A percentile compares a stretch with the other conserved stretches of the same genome.
These are phyloP conservation scores for Vinca minor DNA, from an alignment of 257 asterid species.

Conservation along the genomic window DNA sequence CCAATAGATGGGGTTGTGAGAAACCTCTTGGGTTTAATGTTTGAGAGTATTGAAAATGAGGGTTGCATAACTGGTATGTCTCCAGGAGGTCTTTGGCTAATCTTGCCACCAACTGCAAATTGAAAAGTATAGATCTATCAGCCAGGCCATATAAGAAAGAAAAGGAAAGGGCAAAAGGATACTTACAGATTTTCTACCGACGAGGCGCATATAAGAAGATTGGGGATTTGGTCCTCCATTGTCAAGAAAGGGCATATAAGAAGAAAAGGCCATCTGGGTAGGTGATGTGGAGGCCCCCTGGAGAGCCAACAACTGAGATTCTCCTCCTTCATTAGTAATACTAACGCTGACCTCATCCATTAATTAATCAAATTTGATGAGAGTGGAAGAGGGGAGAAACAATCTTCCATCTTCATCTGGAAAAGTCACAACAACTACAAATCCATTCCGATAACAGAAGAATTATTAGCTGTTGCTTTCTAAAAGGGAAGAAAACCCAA, in stretches of 20 bases:
- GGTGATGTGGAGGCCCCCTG: slow-evolving; percentile 38
- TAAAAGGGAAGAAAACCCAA: neutral
- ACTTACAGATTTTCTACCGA: slow-evolving; percentile 81
- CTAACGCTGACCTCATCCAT: slow-evolving; percentile 55
- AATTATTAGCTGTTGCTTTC: too few species aligned
- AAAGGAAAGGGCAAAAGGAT: neutral
- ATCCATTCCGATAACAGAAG: too few species aligned
- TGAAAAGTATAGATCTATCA: too few species aligned
- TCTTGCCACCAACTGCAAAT: slow-evolving; percentile 76
- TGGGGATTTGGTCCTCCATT: slow-evolving; percentile 47
- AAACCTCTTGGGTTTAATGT: slow-evolving; percentile 86
- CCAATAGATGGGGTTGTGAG: slow-evolving; percentile 90
- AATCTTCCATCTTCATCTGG: slow-evolving; percentile 88
- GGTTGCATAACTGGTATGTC: slow-evolving; percentile 78
- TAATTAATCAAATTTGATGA: too few species aligned
- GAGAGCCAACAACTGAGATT: slow-evolving; percentile 21
- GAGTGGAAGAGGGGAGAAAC: slow-evolving; percentile 29
- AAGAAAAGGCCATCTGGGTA: slow-evolving; percentile 51
- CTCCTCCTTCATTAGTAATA: slow-evolving; percentile 32
- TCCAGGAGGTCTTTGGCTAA: slow-evolving; percentile 88
- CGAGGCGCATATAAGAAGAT: slow-evolving; percentile 52
- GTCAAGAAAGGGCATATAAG: slow-evolving; percentile 37
- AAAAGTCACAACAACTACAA: too few species aligned
- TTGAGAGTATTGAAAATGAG: slow-evolving; percentile 71
- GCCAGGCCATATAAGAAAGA: neutral